Conservation (phyloP, 106 monocot species). For the Gastrodia elata region DNA sequence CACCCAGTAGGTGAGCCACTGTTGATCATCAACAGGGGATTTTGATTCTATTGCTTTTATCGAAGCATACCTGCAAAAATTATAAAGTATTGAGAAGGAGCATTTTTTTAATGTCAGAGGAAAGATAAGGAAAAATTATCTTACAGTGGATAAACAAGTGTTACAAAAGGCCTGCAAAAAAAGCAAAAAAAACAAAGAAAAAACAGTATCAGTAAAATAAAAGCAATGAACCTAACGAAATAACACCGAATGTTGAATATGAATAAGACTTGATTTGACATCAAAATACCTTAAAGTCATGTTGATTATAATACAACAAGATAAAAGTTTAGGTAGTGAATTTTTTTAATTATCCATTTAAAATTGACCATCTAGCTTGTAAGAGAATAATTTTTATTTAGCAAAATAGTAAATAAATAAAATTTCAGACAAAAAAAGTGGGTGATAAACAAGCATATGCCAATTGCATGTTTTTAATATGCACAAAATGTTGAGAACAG, state of each 20-base stretch:
- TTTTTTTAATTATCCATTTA: background rate
- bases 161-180: conserved; percentile 62
- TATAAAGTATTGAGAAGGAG: background rate
- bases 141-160: conserved; percentile 88
- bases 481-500: background rate
- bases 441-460: background rate
- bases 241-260: background rate
- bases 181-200: conserved; percentile 2
- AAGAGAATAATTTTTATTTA: background rate
- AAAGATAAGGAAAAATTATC: conserved; percentile 3
- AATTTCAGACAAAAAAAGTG: background rate
- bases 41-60: conserved; percentile 80
- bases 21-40: conserved; percentile 67
- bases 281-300: background rate
- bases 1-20: conserved; percentile 92
- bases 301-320: background rate
- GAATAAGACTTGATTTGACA: background rate
- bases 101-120: background rate
- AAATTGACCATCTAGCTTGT: background rate
- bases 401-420: background rate
- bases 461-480: background rate
- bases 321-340: background rate
- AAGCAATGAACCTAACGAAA: background rate
- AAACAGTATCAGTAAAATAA: background rate
- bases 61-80: conserved; percentile 63